A percentile compares a stretch with the other conserved stretches of the same genome.
Conservation (phyloP, 1,284 basidiomycete species). For the Erythrobasidium hasegawianum region DNA sequence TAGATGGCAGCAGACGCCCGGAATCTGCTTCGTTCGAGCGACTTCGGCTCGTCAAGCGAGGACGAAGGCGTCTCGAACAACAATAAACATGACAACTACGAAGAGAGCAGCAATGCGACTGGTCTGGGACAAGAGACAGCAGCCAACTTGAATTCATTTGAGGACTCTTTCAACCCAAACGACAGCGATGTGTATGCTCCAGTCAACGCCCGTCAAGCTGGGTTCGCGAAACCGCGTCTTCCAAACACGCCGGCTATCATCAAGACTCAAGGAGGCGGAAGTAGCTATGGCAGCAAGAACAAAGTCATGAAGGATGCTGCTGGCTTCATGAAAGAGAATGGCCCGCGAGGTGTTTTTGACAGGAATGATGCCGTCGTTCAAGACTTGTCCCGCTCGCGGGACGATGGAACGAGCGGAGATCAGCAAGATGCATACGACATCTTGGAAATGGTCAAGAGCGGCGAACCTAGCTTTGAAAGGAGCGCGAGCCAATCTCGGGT, state of each 20-base stretch:
- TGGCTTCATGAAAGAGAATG: slow-evolving; percentile 17
- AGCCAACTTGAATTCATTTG: slow-evolving; percentile 25
- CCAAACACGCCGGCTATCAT: slow-evolving; percentile 30
- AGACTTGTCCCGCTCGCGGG: background rate
- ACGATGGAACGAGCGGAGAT: background rate
- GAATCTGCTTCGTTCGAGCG: slow-evolving; percentile 29
- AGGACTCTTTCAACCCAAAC: slow-evolving; percentile 30
- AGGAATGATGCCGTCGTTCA: slow-evolving; percentile 17
- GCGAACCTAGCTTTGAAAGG: slow-evolving; percentile 28
- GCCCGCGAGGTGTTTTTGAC: slow-evolving; percentile 21
- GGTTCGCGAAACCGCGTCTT: background rate
- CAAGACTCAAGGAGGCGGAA: slow-evolving; percentile 6
- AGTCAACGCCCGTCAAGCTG: background rate
- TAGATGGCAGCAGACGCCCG: slow-evolving; percentile 20
- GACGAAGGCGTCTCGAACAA: slow-evolving; percentile 12
- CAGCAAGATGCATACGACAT: slow-evolving; percentile 4
- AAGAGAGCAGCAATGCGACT: slow-evolving; percentile 14
- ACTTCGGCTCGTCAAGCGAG: slow-evolving; percentile 32
- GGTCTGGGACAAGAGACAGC: slow-evolving; percentile 21
- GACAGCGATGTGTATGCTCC: background rate
- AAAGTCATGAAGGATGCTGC: slow-evolving; percentile 25
- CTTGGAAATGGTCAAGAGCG: slow-evolving; percentile 1
- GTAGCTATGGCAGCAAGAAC: background rate
- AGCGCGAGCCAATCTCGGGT: slow-evolving; percentile 8
- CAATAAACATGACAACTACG: background rate